A percentile compares a stretch with the other conserved stretches of the same genome.
Conservation (phyloP, 192 early-diverging fungal genomes). For the Borealophlyctis nickersoniae region DNA sequence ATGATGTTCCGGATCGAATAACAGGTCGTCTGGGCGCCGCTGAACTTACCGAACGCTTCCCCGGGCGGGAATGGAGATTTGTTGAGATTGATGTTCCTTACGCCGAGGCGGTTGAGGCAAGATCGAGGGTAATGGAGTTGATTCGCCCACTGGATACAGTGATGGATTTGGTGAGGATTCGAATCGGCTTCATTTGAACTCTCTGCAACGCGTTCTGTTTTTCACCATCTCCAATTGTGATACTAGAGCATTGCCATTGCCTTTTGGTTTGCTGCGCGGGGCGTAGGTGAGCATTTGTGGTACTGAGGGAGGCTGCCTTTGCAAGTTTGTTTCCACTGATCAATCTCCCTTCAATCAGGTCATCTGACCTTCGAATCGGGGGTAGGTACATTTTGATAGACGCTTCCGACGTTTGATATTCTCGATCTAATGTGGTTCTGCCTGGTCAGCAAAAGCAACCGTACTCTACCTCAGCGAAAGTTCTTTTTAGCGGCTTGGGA, state of each 20-base stretch:
- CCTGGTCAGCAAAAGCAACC: conserved; percentile 6
- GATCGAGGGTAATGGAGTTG: conserved; percentile 61
- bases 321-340: no score
- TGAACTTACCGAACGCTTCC: conserved; percentile 58
- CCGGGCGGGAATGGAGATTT: conserved; percentile 81
- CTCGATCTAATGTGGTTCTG: neutral
- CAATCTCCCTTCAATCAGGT: no score
- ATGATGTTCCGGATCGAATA: conserved; percentile 79
- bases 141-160: conserved; percentile 82
- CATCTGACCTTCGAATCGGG: conserved; percentile 5
- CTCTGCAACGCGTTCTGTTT: neutral
- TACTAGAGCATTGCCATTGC: conserved; percentile 92
- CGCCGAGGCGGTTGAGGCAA: conserved; percentile 53
- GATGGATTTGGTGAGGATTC: conserved; percentile 76
- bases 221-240: conserved; percentile 4
- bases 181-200: conserved; percentile 6
- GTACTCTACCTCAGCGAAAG: conserved; percentile 68
- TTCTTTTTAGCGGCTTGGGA: conserved; percentile 84
- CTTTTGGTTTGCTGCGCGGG: conserved; percentile 93
- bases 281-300: conserved; percentile 44
- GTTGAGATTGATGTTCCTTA: conserved; percentile 86
- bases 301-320: no score
- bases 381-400: neutral
- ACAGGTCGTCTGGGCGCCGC: conserved; percentile 61
- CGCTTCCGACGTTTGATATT: neutral